Evolutionary conservation across 306 rosid genomes (phyloP), one percentile per base, ranked within the genome.

Genomic region (Corylus heterophylla): DNA sequence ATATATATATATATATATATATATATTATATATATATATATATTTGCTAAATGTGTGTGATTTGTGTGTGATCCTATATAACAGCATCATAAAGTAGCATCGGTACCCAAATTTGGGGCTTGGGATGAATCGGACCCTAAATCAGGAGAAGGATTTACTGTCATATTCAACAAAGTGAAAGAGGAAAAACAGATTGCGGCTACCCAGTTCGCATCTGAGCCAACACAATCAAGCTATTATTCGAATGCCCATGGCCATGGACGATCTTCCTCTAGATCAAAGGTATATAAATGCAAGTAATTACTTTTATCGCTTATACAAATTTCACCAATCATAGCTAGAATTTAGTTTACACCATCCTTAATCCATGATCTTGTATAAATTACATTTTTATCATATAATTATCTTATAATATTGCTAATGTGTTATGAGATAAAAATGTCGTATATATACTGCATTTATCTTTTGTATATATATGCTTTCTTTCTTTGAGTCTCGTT

Each of bases 31-130:
- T 17, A 31, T 31, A 31, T 22, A 22, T 22, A 22, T 22, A 22
- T 22, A 22, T 31, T 17, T 29, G 29, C 27, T 67, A 3, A 9
- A 39, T 11, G 50, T 31, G 35, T 31, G 35, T 31, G 31, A n/a
- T n/a, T n/a, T 2, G 31, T 29, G 35, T 31, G 3, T 11, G 20
- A 6, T 12, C 54, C n/a, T n/a, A n/a, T n/a, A n/a, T n/a, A 27
- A 74, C 80, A 83, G 85, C 86, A 75, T 68, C 82, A 79, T 3
- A 78, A 80, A 74, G 73, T 48, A 50, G 47, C 77, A 6, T 66
- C 86, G 25, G 39, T 90, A 63, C 91, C 91, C 45, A 86, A 90
- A 84, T 90, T 90, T 45, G 91, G 91, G 17, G 84, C 71, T 44
- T 88, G 91, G 93, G 90, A 90, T 76, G 90, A 81, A 29, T 55